These are phyloP conservation scores for Xerocomellus dryophilus DNA, from an alignment of 768 basidiomycete species.

Conservation along the genomic window DNA sequence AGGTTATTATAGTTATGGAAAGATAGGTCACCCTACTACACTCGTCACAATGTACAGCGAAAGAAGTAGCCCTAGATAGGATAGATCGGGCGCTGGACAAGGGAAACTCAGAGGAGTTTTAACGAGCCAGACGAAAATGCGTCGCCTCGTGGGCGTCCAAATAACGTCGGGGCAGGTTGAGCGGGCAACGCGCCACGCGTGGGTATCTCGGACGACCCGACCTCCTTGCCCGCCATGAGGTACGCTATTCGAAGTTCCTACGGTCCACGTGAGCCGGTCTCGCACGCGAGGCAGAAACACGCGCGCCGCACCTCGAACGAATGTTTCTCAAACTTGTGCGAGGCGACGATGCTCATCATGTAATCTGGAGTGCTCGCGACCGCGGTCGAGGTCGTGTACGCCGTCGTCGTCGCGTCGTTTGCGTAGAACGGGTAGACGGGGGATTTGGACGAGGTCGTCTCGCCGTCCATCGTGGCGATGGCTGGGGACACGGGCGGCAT, in stretches of 20 bases:
- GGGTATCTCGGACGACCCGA: conserved; percentile 40
- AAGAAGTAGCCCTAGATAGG: not conserved
- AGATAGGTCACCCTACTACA: not conserved
- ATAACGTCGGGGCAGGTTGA: conserved; percentile 20
- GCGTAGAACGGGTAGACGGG: conserved; percentile 21
- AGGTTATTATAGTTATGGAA: not conserved
- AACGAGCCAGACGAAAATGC: conserved; percentile 28
- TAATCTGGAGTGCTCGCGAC: conserved; percentile 28
- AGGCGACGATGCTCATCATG: conserved; percentile 37
- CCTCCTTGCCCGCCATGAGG: conserved; percentile 41
- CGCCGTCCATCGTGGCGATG: conserved; percentile 1
- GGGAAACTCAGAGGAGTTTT: conserved; percentile 13
- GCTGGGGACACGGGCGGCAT: conserved; percentile 4
- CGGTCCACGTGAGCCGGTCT: not conserved
- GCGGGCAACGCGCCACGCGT: conserved; percentile 24
- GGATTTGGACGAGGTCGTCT: not conserved
- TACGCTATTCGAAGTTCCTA: conserved; percentile 54
- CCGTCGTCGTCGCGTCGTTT: conserved; percentile 23
- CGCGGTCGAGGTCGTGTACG: conserved; percentile 15
- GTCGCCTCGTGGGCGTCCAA: conserved; percentile 33
- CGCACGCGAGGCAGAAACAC: not conserved
- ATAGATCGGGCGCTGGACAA: not conserved
- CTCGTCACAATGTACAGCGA: conserved; percentile 1
- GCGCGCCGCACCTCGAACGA: conserved; percentile 45
- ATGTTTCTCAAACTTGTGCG: conserved; percentile 40